Conservation (phyloP, 208 protist genomes). For the Trypanosoma brucei region DNA sequence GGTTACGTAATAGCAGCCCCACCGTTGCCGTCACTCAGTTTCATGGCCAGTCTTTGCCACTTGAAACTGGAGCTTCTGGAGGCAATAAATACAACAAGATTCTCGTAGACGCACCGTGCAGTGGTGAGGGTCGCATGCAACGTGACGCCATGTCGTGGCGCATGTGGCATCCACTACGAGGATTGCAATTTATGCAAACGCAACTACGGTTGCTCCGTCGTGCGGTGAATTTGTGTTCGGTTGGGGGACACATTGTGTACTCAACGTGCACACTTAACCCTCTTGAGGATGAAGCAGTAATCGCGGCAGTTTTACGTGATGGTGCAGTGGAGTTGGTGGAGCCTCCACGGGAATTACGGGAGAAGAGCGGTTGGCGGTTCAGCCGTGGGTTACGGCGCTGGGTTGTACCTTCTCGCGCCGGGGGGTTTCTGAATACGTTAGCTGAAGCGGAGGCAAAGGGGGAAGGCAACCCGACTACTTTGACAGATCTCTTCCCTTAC, state of each 20-base stretch:
- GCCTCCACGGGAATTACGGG: slow-evolving; percentile 16
- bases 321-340: slow-evolving; percentile 42
- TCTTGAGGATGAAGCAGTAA: slow-evolving; percentile 95
- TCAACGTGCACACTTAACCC: slow-evolving; percentile 95
- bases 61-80: slow-evolving; percentile 10
- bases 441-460: slow-evolving; percentile 37
- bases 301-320: slow-evolving; percentile 68
- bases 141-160: slow-evolving; percentile 68
- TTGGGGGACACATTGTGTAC: slow-evolving; percentile 90
- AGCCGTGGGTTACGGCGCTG: slow-evolving; percentile 40
- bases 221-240: slow-evolving; percentile 53
- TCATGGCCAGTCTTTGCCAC: slow-evolving; percentile 21
- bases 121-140: slow-evolving; percentile 90
- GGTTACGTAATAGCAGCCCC: slow-evolving; percentile 37
- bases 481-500: slow-evolving; percentile 38
- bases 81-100: slow-evolving; percentile 68
- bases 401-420: slow-evolving; percentile 54
- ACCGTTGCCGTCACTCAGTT: slow-evolving; percentile 33
- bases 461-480: slow-evolving; percentile 13
- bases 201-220: slow-evolving; percentile 77
- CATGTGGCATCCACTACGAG: slow-evolving; percentile 75
- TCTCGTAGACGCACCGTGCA: slow-evolving; percentile 93
- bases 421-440: slow-evolving; percentile 44
- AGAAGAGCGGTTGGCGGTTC: slow-evolving; percentile 22
- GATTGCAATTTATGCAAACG: slow-evolving; percentile 48